These are phyloP conservation scores for Pochonia chlamydosporia DNA, from an alignment of 2,329 filamentous ascomycete genomes.

Conservation along the genomic window DNA sequence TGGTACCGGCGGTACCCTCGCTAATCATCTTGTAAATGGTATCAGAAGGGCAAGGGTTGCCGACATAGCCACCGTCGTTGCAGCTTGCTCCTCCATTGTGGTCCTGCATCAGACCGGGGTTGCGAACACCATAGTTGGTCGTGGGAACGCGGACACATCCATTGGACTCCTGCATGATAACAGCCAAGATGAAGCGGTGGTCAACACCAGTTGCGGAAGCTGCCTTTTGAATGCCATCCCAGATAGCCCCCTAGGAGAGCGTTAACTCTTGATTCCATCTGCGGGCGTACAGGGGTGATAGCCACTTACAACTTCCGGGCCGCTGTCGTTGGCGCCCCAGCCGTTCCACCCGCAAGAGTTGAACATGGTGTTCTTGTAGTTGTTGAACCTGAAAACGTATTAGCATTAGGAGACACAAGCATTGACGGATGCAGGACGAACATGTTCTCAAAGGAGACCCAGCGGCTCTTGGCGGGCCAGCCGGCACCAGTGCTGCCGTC, in stretches of 20 bases:
- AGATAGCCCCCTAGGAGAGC: conserved; percentile 15
- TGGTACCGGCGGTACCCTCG: conserved; percentile 37
- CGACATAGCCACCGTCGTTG: conserved; percentile 31
- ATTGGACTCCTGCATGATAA: conserved; percentile 38
- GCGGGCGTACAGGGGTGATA: conserved; percentile 4
- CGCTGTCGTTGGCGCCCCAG: conserved; percentile 14
- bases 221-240: conserved; percentile 25
- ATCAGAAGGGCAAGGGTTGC: conserved; percentile 20
- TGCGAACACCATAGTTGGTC: conserved; percentile 32
- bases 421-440: too few species aligned
- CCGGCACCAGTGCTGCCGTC: conserved; percentile 20
- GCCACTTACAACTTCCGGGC: conserved; percentile 14
- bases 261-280: conserved; percentile 3
- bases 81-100: conserved; percentile 31
- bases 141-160: conserved; percentile 37
- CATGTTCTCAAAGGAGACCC: conserved; percentile 24
- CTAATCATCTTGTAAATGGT: conserved; percentile 24
- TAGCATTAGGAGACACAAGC: too few species aligned
- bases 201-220: conserved; percentile 25
- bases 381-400: conserved; percentile 22
- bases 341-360: conserved; percentile 11
- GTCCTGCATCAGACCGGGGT: conserved; percentile 36
- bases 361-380: conserved; percentile 19
- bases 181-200: conserved; percentile 35
- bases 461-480: conserved; percentile 22